These are phyloP conservation scores for Albugo laibachii DNA, from an alignment of 352 stramenopile genomes.

Conservation along the genomic window DNA sequence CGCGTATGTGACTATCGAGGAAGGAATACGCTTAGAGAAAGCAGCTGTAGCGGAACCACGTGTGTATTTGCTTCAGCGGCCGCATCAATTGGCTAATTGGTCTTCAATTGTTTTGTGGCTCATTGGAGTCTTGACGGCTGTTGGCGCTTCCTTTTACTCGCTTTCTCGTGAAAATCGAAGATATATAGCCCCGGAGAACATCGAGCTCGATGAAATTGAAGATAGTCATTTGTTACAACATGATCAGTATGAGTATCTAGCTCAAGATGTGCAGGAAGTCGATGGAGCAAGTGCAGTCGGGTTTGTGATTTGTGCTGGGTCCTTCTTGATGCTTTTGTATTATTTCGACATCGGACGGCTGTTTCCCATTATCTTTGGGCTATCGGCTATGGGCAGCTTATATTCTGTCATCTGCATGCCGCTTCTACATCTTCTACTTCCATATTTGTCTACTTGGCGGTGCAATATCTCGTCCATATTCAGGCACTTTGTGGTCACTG, in stretches of 20 bases:
- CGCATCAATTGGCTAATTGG: slow-evolving; percentile 27
- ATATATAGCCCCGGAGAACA: slow-evolving; percentile 8
- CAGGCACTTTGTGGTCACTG: slow-evolving; percentile 11
- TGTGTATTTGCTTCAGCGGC: slow-evolving; percentile 22
- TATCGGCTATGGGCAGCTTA: slow-evolving; percentile 27
- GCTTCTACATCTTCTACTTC: slow-evolving; percentile 1
- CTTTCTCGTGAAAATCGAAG: slow-evolving; percentile 7
- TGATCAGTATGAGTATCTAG: slow-evolving; percentile 3
- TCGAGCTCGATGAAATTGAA: slow-evolving; percentile 6
- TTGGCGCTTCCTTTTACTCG: slow-evolving; percentile 50
- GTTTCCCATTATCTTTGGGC: slow-evolving; percentile 45
- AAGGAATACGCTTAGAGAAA: slow-evolving; percentile 24
- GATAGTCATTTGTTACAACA: slow-evolving; percentile 6
- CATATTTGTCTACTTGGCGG: neutral
- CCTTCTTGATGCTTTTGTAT: slow-evolving; percentile 50
- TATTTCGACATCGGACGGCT: slow-evolving; percentile 35
- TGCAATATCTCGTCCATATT: slow-evolving; percentile 14
- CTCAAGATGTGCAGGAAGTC: slow-evolving; percentile 33
- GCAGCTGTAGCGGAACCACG: slow-evolving; percentile 16
- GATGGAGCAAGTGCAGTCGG: slow-evolving; percentile 30
- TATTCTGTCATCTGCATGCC: slow-evolving; percentile 31
- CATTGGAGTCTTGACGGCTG: slow-evolving; percentile 28
- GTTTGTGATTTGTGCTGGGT: slow-evolving; percentile 35
- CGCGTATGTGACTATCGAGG: slow-evolving; percentile 42
- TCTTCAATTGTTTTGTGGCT: slow-evolving; percentile 40